A percentile compares a stretch with the other conserved stretches of the same genome.
phyloP scores from a whole-genome alignment of 2,329 filamentous ascomycete genomes.

The Trichoderma lentiforme region DNA sequence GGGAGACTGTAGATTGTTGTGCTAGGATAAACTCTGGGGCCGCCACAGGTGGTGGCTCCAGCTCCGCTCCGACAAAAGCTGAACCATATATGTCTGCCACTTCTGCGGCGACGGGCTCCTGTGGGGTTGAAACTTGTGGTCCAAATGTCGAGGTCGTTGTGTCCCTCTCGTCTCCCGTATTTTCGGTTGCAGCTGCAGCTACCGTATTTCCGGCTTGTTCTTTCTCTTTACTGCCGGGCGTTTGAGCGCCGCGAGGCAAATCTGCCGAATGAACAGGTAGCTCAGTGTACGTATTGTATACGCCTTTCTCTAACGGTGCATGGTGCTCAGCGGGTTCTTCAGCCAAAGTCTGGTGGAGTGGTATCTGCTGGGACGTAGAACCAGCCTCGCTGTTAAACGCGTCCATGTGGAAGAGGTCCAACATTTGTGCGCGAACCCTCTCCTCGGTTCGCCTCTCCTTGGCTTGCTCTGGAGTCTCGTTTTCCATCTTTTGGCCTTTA shows the following conservation, averaged over 20 bases:
- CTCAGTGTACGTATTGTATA: not conserved
- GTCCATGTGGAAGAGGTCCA: not conserved
- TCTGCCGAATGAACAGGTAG: not conserved
- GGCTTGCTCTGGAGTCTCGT: conserved; percentile 4
- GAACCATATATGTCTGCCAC: not conserved
- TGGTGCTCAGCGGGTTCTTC: not conserved
- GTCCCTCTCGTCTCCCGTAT: not conserved
- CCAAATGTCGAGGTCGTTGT: not conserved
- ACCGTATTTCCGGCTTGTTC: not conserved
- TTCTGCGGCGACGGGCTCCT: not conserved
- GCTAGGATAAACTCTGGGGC: not conserved
- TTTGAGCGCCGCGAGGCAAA: not conserved
- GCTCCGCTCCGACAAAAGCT: not conserved
- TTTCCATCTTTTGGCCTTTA: conserved; percentile 6
- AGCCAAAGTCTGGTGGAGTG: not conserved
- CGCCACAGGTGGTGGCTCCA: not conserved
- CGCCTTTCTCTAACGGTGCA: not conserved
- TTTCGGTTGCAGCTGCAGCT: not conserved
- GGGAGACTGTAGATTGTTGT: conserved; percentile 35
- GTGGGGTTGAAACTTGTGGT: not conserved
- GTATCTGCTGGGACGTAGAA: not conserved
- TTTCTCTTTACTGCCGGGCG: not conserved
- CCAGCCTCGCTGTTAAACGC: not conserved
- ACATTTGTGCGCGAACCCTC: not conserved
- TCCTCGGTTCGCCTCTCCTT: not conserved